A percentile compares a stretch with the other conserved stretches of the same genome.
Conservation (phyloP, 805 yeast species). For the Candida pini region DNA sequence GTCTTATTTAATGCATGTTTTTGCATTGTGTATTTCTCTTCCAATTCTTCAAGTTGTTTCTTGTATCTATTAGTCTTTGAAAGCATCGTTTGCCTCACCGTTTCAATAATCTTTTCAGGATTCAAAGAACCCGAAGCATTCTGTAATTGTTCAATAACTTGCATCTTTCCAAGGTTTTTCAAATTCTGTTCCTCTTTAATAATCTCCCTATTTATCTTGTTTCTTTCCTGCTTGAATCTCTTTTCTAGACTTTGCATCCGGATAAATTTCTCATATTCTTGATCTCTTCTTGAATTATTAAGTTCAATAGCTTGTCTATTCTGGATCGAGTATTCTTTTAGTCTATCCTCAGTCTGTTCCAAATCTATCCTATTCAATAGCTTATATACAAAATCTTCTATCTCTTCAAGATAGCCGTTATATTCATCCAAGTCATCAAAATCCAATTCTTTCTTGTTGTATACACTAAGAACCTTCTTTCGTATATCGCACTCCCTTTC, state of each 20-base stretch:
- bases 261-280: constrained; percentile 61
- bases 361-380: constrained; percentile 64
- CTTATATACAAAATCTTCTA: constrained; percentile 77
- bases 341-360: constrained; percentile 60
- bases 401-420: constrained; percentile 75
- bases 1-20: constrained; percentile 23
- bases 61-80: constrained; percentile 64
- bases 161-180: constrained; percentile 43
- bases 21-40: constrained; percentile 23
- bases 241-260: constrained; percentile 64
- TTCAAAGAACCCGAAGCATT: constrained; percentile 28
- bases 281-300: constrained; percentile 67
- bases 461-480: constrained; percentile 66
- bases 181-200: constrained; percentile 43
- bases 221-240: constrained; percentile 62
- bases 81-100: constrained; percentile 46
- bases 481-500: constrained; percentile 93
- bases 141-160: constrained; percentile 47
- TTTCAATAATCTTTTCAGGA: constrained; percentile 42
- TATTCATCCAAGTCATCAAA: constrained; percentile 55
- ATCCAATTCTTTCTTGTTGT: constrained; percentile 74
- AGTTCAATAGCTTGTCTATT: constrained; percentile 72
- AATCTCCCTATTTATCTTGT: constrained; percentile 58
- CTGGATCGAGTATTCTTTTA: constrained; percentile 62
- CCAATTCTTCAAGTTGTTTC: constrained; percentile 43